phyloP scores from a whole-genome alignment of 306 rosid genomes.

The Arachis stenosperma region DNA sequence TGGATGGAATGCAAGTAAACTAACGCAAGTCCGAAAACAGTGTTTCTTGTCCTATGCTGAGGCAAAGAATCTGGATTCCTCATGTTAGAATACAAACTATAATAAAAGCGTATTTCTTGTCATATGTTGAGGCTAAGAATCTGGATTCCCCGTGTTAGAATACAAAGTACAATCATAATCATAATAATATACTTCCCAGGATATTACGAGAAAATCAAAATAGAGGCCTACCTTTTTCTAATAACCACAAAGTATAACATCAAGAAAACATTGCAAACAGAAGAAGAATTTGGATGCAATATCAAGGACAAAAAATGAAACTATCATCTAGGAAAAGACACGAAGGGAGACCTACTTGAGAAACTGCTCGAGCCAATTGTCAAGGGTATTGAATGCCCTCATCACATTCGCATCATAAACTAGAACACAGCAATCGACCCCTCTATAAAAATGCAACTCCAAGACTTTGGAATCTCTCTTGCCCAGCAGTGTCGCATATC shows the following conservation, averaged over 20 bases:
- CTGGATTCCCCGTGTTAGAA: constrained; percentile 11
- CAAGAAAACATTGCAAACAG: background rate
- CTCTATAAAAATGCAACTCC: constrained; percentile 92
- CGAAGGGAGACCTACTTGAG: constrained; percentile 70
- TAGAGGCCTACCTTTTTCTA: constrained; percentile 1
- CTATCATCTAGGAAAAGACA: constrained; percentile 8
- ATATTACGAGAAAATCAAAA: constrained; percentile 7
- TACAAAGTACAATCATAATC: background rate
- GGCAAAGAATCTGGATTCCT: no score
- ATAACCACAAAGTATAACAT: background rate
- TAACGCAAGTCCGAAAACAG: background rate
- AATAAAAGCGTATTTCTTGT: no score
- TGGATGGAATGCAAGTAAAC: constrained; percentile 7
- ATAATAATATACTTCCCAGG: background rate
- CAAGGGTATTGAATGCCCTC: constrained; percentile 92
- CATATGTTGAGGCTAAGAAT: background rate
- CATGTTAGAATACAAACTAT: no score
- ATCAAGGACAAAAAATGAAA: constrained; percentile 6
- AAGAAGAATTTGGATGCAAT: constrained; percentile 1
- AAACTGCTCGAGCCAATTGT: constrained; percentile 96
- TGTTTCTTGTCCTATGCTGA: background rate
- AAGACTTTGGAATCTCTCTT: constrained; percentile 96
- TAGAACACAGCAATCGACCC: constrained; percentile 92
- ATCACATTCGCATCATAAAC: constrained; percentile 88
- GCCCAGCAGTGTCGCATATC: constrained; percentile 99